A percentile compares a stretch with the other conserved stretches of the same genome.
Evolutionary conservation across 371 early-diverging fungal species (phyloP).

Genomic region (Mucor piriformis): DNA sequence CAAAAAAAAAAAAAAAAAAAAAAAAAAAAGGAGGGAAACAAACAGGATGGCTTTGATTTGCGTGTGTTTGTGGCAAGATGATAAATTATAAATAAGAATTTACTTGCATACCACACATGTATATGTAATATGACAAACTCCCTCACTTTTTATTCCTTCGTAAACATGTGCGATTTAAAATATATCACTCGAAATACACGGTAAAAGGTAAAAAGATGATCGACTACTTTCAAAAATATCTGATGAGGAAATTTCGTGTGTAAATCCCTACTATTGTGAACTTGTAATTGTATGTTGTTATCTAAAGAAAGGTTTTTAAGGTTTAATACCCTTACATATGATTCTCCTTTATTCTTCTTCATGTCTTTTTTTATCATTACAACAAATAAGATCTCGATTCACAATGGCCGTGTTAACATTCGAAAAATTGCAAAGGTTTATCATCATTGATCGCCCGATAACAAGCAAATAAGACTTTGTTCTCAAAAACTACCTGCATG

Average conservation of each 20-base stretch:
- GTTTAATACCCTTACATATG: not conserved
- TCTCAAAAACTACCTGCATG: not conserved
- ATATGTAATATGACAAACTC: not conserved
- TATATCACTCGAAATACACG: not conserved
- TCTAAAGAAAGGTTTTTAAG: not conserved
- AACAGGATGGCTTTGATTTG: no score
- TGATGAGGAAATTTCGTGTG: not conserved
- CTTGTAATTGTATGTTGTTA: not conserved
- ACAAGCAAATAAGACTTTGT: not conserved
- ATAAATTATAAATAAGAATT: slow-evolving; percentile 1
- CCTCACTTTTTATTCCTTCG: not conserved
- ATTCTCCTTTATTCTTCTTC: not conserved
- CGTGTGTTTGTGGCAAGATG: not conserved
- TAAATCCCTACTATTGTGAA: not conserved
- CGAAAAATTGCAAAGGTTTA: not conserved
- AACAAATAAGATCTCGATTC: slow-evolving; percentile 1
- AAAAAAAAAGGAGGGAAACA: no score
- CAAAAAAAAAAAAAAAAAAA: not conserved
- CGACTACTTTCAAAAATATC: not conserved
- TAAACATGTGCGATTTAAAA: not conserved
- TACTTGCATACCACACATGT: not conserved
- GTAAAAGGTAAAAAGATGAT: slow-evolving; percentile 1
- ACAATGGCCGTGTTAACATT: not conserved
- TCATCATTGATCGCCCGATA: not conserved
- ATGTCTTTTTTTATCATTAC: not conserved